A percentile compares a stretch with the other conserved stretches of the same genome.
Evolutionary conservation across 2,329 filamentous ascomycete species (phyloP).

Genomic region (Colletotrichum tofieldiae): DNA sequence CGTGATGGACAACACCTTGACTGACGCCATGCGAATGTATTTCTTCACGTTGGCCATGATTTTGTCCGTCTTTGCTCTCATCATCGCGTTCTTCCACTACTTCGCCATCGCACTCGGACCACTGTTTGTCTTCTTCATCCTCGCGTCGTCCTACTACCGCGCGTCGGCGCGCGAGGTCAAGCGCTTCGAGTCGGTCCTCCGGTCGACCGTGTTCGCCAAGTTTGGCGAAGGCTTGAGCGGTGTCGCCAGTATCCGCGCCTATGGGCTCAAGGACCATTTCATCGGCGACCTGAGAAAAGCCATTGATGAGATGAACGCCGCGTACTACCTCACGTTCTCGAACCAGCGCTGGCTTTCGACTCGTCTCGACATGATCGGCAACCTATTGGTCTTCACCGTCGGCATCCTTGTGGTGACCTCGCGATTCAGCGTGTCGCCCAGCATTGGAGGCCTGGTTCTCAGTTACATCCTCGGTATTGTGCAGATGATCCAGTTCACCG

Average conservation of each 20-base stretch:
- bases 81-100: constrained; percentile 96
- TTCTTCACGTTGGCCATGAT: constrained; percentile 89
- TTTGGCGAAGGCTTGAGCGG: constrained; percentile 92
- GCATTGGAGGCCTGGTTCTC: constrained; percentile 88
- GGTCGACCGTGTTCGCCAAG: constrained; percentile 90
- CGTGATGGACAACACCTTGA: constrained; percentile 94
- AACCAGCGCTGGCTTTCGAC: constrained; percentile 95
- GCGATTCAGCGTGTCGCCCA: constrained; percentile 87
- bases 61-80: constrained; percentile 86
- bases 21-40: constrained; percentile 94
- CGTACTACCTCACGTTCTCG: constrained; percentile 95
- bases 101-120: constrained; percentile 77
- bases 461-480: constrained; percentile 95
- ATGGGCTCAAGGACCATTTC: constrained; percentile 86
- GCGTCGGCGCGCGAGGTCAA: constrained; percentile 95
- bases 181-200: constrained; percentile 90
- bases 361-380: constrained; percentile 88
- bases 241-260: constrained; percentile 89
- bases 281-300: constrained; percentile 76
- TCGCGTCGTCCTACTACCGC: constrained; percentile 90
- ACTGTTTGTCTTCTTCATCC: constrained; percentile 82
- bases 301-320: constrained; percentile 93
- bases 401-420: constrained; percentile 94
- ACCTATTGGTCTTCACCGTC: constrained; percentile 86
- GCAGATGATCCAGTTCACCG: constrained; percentile 96